Base-by-base conservation (phyloP, 2,329 filamentous ascomycete species). In the Hawksworthiomyces lignivorus region DNA sequence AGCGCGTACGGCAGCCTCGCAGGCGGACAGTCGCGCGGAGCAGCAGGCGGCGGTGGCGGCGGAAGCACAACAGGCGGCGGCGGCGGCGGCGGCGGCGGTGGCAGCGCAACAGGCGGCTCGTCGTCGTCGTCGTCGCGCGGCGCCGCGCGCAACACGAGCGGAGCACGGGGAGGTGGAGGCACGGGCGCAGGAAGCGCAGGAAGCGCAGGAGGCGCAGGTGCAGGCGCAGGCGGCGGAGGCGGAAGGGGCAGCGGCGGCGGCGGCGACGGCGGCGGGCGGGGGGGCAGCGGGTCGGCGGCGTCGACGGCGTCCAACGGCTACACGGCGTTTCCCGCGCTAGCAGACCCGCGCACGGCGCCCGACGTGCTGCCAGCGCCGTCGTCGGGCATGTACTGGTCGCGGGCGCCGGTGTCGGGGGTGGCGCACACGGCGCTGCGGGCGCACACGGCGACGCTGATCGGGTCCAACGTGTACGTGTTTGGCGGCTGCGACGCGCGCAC, bases 381-480 rank as follows among this genome's bases (percentile, higher is more conserved):
- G 15, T 80, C 77, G 36, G 80, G 80, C 52, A 84, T 84, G 80
- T 84, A 84, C 63, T 84, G 80, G 79, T 82, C 77, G 40, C 71
- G 69, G 27, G 79, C 80, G 9, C 75, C 73, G 7, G 69, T 75
- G n/a, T 82, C 79, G 3, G 80, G 80, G 20, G 64, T 69, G 20
- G 64, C 76, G 29, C 77, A 80, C 54, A 73, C 75, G 14, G 70
- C 75, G 19, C 61, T 84, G 44, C 72, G 80, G 42, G 80, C 80
- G 14, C 80, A 84, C 59, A 83, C 80, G 33, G 76, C 75, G 24
- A 82, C 80, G 17, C 63, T 82, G 24, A 67, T 84, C 31, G 80
- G 79, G 9, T 81, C 75, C 41, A 83, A 77, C 52, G 68, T 84
- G 42, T 84, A 75, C 56, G 68, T 84, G 17, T 84, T 84, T 56